Conservation (phyloP, 169 alveolate species). For the Amoebophrya sp. region DNA sequence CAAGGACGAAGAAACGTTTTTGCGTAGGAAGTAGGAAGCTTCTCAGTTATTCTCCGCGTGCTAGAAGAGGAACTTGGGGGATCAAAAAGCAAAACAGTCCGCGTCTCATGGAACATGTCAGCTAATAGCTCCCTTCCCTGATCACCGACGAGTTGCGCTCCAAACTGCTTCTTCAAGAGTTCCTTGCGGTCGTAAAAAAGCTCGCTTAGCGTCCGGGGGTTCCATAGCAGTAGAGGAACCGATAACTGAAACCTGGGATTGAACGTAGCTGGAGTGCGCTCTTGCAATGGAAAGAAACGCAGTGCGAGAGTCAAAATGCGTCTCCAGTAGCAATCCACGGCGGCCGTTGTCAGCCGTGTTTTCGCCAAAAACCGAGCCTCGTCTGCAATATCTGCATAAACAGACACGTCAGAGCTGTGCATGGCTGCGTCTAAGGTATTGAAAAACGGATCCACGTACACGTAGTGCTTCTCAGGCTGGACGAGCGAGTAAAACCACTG, state of each 20-base stretch:
- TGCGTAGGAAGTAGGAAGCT: no score
- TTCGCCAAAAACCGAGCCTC: background rate
- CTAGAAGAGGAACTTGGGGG: no score
- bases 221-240: background rate
- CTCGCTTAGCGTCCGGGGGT: background rate
- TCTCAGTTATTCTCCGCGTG: no score
- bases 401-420: background rate
- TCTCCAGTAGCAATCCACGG: constrained; percentile 2
- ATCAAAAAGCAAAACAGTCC: background rate
- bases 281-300: background rate
- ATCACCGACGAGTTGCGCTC: background rate
- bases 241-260: background rate
- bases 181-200: background rate
- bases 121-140: background rate
- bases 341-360: background rate
- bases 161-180: background rate
- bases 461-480: background rate
- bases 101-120: background rate
- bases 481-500: background rate
- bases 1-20: background rate
- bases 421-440: background rate
- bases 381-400: background rate
- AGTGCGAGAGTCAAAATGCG: background rate
- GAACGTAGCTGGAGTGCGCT: background rate
- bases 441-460: background rate